phyloP scores from a whole-genome alignment of 305 asterid species.

The Solanum chacoense region DNA sequence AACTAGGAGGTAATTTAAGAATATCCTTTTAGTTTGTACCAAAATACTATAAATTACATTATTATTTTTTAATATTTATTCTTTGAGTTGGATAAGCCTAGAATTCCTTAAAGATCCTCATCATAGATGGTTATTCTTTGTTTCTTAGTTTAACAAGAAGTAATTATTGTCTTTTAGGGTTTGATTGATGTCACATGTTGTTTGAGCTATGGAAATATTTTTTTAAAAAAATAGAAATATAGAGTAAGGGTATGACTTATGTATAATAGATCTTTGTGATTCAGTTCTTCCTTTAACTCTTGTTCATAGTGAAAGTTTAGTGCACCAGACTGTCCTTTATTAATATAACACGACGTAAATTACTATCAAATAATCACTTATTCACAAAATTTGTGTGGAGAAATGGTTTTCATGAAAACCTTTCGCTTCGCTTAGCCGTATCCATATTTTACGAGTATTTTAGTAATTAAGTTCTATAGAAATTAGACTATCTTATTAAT shows the following conservation, averaged over 20 bases:
- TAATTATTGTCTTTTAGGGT: background rate
- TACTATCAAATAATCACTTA: background rate
- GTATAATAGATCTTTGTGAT: background rate
- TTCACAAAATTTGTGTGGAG: background rate
- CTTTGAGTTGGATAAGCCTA: background rate
- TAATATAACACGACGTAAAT: background rate
- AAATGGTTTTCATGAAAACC: background rate
- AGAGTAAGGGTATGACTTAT: background rate
- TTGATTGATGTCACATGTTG: background rate
- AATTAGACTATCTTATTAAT: background rate
- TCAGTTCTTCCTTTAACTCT: background rate
- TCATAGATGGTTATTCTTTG: background rate
- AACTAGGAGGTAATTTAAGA: background rate
- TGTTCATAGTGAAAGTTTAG: background rate
- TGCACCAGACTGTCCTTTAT: background rate
- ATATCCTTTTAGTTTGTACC: background rate
- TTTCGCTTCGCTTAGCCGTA: background rate
- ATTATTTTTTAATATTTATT: background rate
- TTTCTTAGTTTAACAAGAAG: background rate
- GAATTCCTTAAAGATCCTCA: background rate
- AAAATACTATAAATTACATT: background rate
- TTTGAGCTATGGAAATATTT: background rate
- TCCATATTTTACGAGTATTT: background rate
- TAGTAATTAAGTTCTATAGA: background rate
- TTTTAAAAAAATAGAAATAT: background rate